phyloP scores from a whole-genome alignment of 2,329 filamentous ascomycete species.

The Coleophoma eucalyptorum region DNA sequence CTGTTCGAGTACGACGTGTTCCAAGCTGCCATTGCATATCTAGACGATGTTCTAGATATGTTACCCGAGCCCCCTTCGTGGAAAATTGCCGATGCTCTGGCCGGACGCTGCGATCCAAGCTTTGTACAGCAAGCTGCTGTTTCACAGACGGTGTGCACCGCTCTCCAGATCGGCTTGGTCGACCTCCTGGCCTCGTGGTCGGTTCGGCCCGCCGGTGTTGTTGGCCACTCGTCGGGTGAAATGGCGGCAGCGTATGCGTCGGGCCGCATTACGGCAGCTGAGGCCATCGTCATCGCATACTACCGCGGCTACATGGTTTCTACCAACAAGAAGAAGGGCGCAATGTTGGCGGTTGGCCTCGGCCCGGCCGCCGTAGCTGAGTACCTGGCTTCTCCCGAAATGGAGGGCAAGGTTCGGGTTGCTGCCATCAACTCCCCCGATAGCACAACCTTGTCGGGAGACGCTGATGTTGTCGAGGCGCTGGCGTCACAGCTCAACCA shows the following conservation, averaged over 20 bases:
- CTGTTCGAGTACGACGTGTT: constrained; percentile 7
- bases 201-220: background rate
- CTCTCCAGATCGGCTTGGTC: background rate
- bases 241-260: constrained; percentile 39
- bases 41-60: constrained; percentile 5
- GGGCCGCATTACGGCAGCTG: constrained; percentile 23
- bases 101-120: background rate
- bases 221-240: constrained; percentile 32
- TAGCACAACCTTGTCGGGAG: constrained; percentile 14
- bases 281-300: constrained; percentile 20
- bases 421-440: constrained; percentile 20
- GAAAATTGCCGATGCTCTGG: constrained; percentile 1
- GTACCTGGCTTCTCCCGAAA: constrained; percentile 2
- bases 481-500: background rate
- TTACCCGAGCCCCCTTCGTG: constrained; percentile 1
- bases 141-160: background rate
- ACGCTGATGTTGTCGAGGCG: background rate
- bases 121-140: background rate
- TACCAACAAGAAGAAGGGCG: background rate
- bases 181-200: background rate
- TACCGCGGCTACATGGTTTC: constrained; percentile 1
- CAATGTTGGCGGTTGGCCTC: constrained; percentile 3
- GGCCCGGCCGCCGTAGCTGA: background rate
- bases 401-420: constrained; percentile 12
- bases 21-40: background rate